Evolutionary conservation across 805 yeast genomes (phyloP), one percentile per base, ranked within the genome.

Genomic region (Kregervanrija delftensis): DNA sequence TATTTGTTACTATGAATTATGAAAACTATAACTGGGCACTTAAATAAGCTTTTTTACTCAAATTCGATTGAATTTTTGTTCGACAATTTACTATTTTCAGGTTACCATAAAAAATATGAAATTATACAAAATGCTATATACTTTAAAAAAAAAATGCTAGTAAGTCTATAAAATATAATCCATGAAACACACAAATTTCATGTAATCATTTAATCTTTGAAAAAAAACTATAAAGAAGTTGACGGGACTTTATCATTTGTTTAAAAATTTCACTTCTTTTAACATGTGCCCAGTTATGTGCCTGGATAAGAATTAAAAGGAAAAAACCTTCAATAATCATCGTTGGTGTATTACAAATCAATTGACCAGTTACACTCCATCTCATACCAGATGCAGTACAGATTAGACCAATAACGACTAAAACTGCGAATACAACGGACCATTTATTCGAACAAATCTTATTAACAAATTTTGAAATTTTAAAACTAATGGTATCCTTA

Each of bases 271-370:
- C 33, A 12, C 49, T 42, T 34, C 52, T 41, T 28, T 44, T 39
- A 35, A 43, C 44, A 17, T 47, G 47, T 2, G 54, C 52, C 52
- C 51, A 49, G 15, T 60, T 60, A 47, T 66, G 70, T 5, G 69
- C 69, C 41, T 65, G 68, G 28, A 66, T 43, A 17, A 68, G 45
- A 33, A 67, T 63, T 33, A 68, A 51, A 40, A 68, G 37, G 52
- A 66, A 66, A 43, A 67, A 68, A 13, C 60, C 69, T 50, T 68
- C 72, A 33, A 68, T 64, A 50, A 68, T 67, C 70, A 65, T 68
- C 0, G 72, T 65, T 35, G 72, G 72, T 1, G 69, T 63, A 44
- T 68, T 68, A 30, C 63, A 59, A 30, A 68, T 47, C 41, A 68
- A 53, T 49, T 68, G 72, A 39, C 68, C 72, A 5, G 67, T 66